Evolutionary conservation across 371 early-diverging fungal species (phyloP).

Genomic region (Mortierella sp.): DNA sequence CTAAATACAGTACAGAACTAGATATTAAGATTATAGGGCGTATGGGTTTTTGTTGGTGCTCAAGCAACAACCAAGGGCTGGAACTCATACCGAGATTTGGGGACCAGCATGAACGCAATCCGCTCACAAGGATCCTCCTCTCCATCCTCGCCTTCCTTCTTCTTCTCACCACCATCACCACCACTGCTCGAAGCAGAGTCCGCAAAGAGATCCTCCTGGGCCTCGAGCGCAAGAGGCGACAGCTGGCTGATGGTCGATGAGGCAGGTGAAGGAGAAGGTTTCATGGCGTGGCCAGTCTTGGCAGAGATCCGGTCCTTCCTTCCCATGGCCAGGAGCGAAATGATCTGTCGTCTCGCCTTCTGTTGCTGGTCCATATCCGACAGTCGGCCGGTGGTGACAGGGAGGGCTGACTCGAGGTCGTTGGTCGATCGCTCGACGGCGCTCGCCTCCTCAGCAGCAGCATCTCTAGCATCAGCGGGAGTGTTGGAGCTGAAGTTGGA

Average conservation of each 20-base stretch:
- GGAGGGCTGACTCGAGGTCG: constrained; percentile 1
- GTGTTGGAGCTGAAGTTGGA: neutral
- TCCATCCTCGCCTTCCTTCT: neutral
- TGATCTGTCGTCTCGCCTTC: constrained; percentile 23
- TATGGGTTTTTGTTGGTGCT: no score
- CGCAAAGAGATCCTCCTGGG: constrained; percentile 20
- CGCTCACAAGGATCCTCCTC: constrained; percentile 27
- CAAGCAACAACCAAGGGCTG: constrained; percentile 36
- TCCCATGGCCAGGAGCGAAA: constrained; percentile 29
- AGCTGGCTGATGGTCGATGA: neutral
- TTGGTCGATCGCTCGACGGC: constrained; percentile 11
- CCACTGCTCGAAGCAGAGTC: neutral
- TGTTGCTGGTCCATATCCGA: constrained; percentile 23
- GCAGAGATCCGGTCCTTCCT: constrained; percentile 36
- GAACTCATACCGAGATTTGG: constrained; percentile 54
- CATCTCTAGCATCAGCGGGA: neutral
- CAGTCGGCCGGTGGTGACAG: neutral
- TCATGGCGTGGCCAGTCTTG: constrained; percentile 18
- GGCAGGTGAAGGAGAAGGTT: neutral
- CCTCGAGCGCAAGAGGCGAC: constrained; percentile 40
- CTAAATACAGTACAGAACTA: neutral
- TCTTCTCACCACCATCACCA: neutral
- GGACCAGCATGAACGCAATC: constrained; percentile 56
- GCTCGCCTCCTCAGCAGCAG: neutral
- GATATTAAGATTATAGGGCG: no score